These are phyloP conservation scores for Madurella mycetomatis DNA, from an alignment of 2,329 filamentous ascomycete genomes.

Conservation along the genomic window DNA sequence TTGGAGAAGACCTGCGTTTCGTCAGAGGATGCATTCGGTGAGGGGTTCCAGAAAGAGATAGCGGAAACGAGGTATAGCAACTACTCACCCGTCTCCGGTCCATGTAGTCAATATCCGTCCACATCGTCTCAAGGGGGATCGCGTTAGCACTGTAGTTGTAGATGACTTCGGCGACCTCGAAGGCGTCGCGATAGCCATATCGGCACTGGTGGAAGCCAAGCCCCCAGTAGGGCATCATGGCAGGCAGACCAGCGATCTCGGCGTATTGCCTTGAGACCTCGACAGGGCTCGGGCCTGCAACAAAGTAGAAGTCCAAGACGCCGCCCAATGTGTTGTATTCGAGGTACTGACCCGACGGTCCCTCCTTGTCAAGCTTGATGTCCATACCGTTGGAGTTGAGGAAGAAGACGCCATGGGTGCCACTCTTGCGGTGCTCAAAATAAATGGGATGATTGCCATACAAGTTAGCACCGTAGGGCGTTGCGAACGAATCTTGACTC, in stretches of 20 bases:
- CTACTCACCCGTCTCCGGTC: conserved; percentile 40
- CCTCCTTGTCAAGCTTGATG: conserved; percentile 63
- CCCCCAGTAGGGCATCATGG: conserved; percentile 62
- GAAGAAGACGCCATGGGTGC: conserved; percentile 63
- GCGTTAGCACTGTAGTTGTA: conserved; percentile 61
- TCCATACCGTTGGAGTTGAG: conserved; percentile 75
- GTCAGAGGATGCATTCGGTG: neutral
- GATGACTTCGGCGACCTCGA: conserved; percentile 61
- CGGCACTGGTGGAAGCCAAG: conserved; percentile 61
- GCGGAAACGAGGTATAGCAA: neutral
- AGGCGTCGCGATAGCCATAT: conserved; percentile 62
- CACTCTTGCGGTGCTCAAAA: conserved; percentile 60
- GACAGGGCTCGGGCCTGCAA: conserved; percentile 54
- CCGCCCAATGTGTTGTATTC: conserved; percentile 79
- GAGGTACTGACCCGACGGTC: conserved; percentile 59
- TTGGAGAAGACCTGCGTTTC: conserved; percentile 52
- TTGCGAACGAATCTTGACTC: conserved; percentile 61
- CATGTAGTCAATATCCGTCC: conserved; percentile 64
- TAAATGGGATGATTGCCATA: conserved; percentile 75
- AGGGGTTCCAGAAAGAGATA: neutral
- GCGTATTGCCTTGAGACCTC: conserved; percentile 58
- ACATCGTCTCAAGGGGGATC: conserved; percentile 67
- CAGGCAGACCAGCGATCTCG: conserved; percentile 50
- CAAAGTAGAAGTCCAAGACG: conserved; percentile 67
- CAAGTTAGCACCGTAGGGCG: conserved; percentile 60